phyloP scores from a whole-genome alignment of 2,329 filamentous ascomycete genomes.

The Ceratocystis harringtonii region DNA sequence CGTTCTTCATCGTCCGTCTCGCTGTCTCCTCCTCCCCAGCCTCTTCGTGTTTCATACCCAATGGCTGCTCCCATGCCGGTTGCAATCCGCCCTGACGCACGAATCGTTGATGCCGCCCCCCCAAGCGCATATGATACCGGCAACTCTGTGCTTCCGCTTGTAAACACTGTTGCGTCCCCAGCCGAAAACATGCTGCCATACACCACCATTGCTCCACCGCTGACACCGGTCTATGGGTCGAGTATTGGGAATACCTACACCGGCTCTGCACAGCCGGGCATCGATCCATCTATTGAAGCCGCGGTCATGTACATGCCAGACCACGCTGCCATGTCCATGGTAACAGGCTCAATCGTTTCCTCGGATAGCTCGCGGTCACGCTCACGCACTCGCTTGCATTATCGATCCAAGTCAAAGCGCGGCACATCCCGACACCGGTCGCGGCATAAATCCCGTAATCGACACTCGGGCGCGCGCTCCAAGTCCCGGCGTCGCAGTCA shows the following conservation, averaged over 20 bases:
- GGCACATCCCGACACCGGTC: conserved; percentile 9
- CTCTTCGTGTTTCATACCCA: conserved; percentile 12
- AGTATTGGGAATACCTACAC: not conserved
- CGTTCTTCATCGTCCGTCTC: not conserved
- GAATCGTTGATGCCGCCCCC: conserved; percentile 10
- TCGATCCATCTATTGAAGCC: not conserved
- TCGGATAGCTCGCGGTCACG: conserved; percentile 11
- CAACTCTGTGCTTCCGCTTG: conserved; percentile 20
- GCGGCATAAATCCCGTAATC: conserved; percentile 5
- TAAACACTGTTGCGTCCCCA: conserved; percentile 24
- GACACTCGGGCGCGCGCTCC: not conserved
- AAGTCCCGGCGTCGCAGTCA: conserved; percentile 1
- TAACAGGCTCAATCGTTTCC: not conserved
- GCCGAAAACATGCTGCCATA: not conserved
- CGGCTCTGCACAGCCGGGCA: not conserved
- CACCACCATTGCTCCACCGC: not conserved
- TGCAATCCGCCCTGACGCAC: conserved; percentile 12
- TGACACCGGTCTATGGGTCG: not conserved
- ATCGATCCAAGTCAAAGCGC: conserved; percentile 8
- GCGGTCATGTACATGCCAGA: not conserved
- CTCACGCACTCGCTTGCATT: not conserved
- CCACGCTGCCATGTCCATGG: not conserved
- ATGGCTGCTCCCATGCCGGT: conserved; percentile 9
- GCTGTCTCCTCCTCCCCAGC: not conserved
- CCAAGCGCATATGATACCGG: conserved; percentile 15